Evolutionary conservation across 1,284 basidiomycete species (phyloP), one percentile per base, ranked within the genome.

Genomic region (Inonotus obliquus): DNA sequence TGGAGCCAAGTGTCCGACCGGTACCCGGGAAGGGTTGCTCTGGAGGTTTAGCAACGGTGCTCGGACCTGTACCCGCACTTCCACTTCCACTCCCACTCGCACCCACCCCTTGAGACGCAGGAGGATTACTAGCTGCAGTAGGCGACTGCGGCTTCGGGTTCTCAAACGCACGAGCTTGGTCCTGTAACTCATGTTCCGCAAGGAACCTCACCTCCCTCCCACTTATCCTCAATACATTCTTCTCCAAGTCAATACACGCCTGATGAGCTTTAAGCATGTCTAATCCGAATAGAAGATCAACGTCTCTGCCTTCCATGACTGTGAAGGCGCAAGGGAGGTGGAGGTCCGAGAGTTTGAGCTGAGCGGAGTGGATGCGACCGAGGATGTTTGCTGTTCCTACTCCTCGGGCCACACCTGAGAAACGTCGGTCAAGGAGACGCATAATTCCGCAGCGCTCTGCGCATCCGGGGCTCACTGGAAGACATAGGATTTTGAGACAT

Each of bases 241-340:
- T 92, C 63, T 87, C 81, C 27, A 99, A 83, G 74, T 99, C 97
- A 71, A 99, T 98, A 68, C 86, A 91, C 9, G 95, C 96, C 73
- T 98, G 95, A 71, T 98, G 94, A 1, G 95, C 90, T 75, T 96
- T 98, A 60, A 99, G 85, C 97, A 99, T 99, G 79, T 99, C 96
- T 19, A 99, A 81, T 4, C 96, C 97, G 58, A 99, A 91, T 1
- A 99, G 80, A 21, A 99, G 84, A 69, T 99, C 96, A 45, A 98
- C 94, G 60, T 91, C 87, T 37, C 87, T 84, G 25, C 95, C 95
- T 82, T 99, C 96, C 83, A 99, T 92, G 66, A 99, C 89, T 1
- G 94, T 96, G 73, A 99, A 95, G 0, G 94, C 87, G 71, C 96
- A 98, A 0, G 95, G 89, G 10, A 99, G 80, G 76, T 85, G 81